Evolutionary conservation across 75 land plant species (phyloP), one percentile per base, ranked within the genome.

Genomic region (Pseudotsuga menziesii): DNA sequence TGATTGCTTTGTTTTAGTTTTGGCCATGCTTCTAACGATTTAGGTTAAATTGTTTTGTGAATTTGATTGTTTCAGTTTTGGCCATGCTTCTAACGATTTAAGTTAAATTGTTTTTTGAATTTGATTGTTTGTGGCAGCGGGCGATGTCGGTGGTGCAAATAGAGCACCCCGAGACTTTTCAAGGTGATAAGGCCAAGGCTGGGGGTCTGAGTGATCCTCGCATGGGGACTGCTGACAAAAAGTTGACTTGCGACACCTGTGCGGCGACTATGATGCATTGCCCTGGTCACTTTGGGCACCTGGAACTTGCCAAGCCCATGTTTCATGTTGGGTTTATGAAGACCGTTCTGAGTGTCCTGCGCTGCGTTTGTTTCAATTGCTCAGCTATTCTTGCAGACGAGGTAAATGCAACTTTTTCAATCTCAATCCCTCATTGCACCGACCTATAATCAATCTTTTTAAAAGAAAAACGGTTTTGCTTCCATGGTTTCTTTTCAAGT

Each of bases 271-370:
- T 96, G 99, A 94, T 97, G 25, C 94, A 93, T 83, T 96, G 96
- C 70, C 94, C 96, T 7, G 99, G 99, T 6, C 99, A 96, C 72
- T 96, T 96, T 73, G 99, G 94, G 14, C 97, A 96, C 77, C 84
- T 96, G 32, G 99, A 96, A 82, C 95, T 96, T 32, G 99, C 92
- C 22, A 96, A 96, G 80, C 99, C 99, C 19, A 96, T 96, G 99
- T 96, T 86, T 63, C 96, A 96, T 75, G 91, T 93, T 78, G 99
- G 99, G 23, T 96, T 96, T 56, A 63, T 96, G 83, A 96, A 93
- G 83, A 96, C 99, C 14, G 92, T 96, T 57, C 89, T 96, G 19
- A 74, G 87, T n/a, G 85, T 96, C 39, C 72, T 96, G 86, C 91
- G 99, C 2, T 91, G 92, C 73, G 94, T 96, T 8, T 96, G 96